Conservation (phyloP, 306 rosid species). For the Acacia acuminata region DNA sequence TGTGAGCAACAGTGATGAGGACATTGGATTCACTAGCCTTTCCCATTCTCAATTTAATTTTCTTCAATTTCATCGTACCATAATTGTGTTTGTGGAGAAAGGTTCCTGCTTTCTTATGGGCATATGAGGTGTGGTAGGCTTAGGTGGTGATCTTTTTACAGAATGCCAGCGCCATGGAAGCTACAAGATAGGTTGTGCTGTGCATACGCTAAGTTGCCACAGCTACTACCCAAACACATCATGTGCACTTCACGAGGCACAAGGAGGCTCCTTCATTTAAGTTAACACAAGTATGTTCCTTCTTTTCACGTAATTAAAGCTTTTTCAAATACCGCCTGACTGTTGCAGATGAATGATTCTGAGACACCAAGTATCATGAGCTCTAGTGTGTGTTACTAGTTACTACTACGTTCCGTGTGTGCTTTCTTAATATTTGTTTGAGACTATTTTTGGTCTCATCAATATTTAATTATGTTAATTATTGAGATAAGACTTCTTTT, state of each 20-base stretch:
- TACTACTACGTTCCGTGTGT: neutral
- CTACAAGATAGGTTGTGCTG: conserved; percentile 15
- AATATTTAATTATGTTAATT: too few relatives aligned
- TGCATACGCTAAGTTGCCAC: conserved; percentile 26
- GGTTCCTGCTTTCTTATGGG: neutral
- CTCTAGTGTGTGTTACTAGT: neutral
- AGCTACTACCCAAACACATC: conserved; percentile 54
- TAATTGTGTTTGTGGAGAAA: neutral
- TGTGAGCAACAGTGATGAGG: conserved; percentile 29
- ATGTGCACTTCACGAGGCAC: conserved; percentile 45
- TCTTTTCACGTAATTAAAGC: neutral
- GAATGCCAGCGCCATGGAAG: neutral
- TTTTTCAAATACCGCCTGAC: neutral
- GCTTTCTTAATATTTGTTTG: neutral
- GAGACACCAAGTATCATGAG: too few relatives aligned
- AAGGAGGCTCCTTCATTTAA: conserved; percentile 10
- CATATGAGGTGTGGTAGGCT: conserved; percentile 6
- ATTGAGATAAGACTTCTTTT: too few relatives aligned
- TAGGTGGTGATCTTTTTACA: conserved; percentile 11
- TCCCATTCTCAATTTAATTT: neutral
- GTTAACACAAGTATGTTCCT: conserved; percentile 8
- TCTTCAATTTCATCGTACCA: neutral
- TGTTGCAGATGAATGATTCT: too few relatives aligned
- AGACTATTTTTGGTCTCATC: too few relatives aligned
- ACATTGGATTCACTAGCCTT: conserved; percentile 24